Percentiles rank a stretch among this genome's conserved stretches.
Evolutionary conservation across 352 stramenopile species (phyloP).

Genomic region (Lagenidium sp.): DNA sequence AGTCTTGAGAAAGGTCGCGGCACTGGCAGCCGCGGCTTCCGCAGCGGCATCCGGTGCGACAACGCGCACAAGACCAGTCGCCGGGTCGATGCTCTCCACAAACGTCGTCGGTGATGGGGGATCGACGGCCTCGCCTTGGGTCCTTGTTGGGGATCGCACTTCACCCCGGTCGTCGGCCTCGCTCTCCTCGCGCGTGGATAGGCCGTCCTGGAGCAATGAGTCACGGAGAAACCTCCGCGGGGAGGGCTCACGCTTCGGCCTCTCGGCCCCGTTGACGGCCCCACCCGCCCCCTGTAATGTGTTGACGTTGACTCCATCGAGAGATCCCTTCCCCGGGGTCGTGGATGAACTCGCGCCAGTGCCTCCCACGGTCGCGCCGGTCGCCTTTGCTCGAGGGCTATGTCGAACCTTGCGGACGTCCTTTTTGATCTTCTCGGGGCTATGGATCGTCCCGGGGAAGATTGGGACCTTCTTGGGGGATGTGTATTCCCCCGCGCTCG

Average conservation of each 20-base stretch:
- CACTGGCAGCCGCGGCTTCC: conserved; percentile 40
- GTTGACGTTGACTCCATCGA: no score
- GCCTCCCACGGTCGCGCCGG: not conserved
- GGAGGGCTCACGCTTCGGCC: conserved; percentile 36
- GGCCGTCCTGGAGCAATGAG: conserved; percentile 19
- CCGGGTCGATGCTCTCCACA: conserved; percentile 29
- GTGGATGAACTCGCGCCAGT: not conserved
- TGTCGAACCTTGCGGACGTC: conserved; percentile 1
- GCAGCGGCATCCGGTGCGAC: conserved; percentile 26
- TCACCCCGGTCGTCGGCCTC: conserved; percentile 8
- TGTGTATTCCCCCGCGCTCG: conserved; percentile 50
- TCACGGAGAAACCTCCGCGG: conserved; percentile 58
- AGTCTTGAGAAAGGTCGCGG: conserved; percentile 47
- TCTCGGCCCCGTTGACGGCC: no score
- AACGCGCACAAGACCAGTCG: conserved; percentile 28
- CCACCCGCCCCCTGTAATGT: no score
- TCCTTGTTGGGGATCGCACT: conserved; percentile 6
- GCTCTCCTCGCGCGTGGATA: not conserved
- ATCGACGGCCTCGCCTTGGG: conserved; percentile 9
- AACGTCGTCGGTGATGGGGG: conserved; percentile 25
- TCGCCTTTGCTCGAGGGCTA: conserved; percentile 19
- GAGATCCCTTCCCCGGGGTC: no score
- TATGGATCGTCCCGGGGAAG: conserved; percentile 52
- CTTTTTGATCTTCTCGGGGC: conserved; percentile 35
- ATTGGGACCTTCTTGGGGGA: conserved; percentile 72